Evolutionary conservation across 495 filamentous ascomycete species (phyloP), one percentile per base, ranked within the genome.

Genomic region (Hyaloscypha hepaticicola): DNA sequence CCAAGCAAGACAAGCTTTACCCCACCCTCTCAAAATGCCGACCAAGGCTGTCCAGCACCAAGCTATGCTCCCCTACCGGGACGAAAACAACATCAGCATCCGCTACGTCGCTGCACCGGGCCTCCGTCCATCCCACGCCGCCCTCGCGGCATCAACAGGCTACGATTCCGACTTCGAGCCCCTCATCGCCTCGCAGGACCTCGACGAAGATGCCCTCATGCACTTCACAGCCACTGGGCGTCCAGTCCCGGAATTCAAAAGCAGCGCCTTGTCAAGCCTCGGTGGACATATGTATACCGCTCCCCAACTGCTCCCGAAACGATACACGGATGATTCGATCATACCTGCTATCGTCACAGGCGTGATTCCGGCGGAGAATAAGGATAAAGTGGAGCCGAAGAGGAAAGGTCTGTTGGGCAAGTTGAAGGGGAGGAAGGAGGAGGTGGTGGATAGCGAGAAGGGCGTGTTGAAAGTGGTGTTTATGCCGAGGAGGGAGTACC

Each of bases 401-500:
- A 45, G 26, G 25, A 58, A 25, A n/a, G 25, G 25, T 3, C 7
- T 29, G 19, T 22, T 24, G 25, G 56, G 29, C 6, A 24, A 21
- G 53, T 4, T 33, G 28, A 28, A 57, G 53, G 27, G 25, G 2
- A 33, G 25, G 25, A 33, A 33, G 53, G 8, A 21, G 53, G 14
- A 38, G 25, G 56, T 12, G 56, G 21, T 1, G 5, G 26, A 38
- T 3, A 58, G 25, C 25, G 33, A 45, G 56, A 29, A 58, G 31
- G 33, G 56, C 16, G 11, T 52, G 2, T 53, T 55, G 45, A 72
- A 72, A 34, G 70, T 72, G 50, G 55, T 72, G n/a, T 67, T 61
- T 38, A 72, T 72, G 70, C 70, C 70, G 31, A 55, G 70, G 38
- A 41, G 58, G 29, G 70, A 72, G 26, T 72, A 72, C 57, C 33